Evolutionary conservation across 371 early-diverging fungal species (phyloP).

Genomic region (Rhizopus arrhizus): DNA sequence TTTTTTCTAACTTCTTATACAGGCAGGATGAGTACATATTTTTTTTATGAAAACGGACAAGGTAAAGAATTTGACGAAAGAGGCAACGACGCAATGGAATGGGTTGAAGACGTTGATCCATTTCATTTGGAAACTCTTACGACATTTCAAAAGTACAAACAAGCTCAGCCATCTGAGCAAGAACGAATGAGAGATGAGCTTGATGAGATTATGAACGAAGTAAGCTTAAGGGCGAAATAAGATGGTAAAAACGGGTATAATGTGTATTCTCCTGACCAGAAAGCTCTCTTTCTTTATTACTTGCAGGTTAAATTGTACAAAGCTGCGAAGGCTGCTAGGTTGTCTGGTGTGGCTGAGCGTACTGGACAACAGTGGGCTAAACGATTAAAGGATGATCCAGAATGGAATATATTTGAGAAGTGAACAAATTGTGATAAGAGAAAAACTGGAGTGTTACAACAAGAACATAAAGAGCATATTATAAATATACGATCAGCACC

Average conservation of each 20-base stretch:
- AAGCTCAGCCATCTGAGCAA: slow-evolving; percentile 18
- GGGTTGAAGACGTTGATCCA: slow-evolving; percentile 12
- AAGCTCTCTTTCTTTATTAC: slow-evolving; percentile 12
- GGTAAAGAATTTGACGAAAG: slow-evolving; percentile 1
- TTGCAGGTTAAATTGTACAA: slow-evolving; percentile 14
- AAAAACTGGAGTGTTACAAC: slow-evolving; percentile 10
- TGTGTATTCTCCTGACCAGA: slow-evolving; percentile 14
- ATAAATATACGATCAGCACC: slow-evolving; percentile 10
- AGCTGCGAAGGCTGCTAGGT: slow-evolving; percentile 12
- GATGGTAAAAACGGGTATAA: neutral
- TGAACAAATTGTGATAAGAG: slow-evolving; percentile 8
- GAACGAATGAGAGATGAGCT: slow-evolving; percentile 16
- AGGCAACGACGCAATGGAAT: slow-evolving; percentile 7
- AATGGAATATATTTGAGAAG: slow-evolving; percentile 15
- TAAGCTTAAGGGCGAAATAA: neutral
- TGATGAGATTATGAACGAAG: slow-evolving; percentile 16
- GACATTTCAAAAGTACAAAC: slow-evolving; percentile 16
- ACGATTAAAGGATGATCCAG: slow-evolving; percentile 12
- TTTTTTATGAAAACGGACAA: slow-evolving; percentile 4
- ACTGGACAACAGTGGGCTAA: slow-evolving; percentile 13
- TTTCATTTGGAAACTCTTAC: slow-evolving; percentile 14
- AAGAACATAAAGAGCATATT: slow-evolving; percentile 17
- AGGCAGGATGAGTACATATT: no score
- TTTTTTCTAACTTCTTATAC: no score
- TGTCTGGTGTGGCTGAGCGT: slow-evolving; percentile 14